Evolutionary conservation across 2,329 filamentous ascomycete species (phyloP).

Genomic region (Penicillium freii): DNA sequence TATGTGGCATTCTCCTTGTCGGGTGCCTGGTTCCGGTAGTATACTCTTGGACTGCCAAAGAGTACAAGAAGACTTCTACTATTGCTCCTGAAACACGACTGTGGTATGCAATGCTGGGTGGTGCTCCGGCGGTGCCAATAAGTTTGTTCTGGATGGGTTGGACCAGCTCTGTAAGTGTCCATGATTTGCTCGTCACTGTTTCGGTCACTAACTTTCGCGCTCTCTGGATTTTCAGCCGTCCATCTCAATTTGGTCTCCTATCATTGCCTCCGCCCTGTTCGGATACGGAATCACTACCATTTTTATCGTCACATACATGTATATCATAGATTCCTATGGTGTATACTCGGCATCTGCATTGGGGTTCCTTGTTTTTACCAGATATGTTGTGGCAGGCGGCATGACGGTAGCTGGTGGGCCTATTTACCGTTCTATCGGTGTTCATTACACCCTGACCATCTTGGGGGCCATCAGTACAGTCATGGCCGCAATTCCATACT

Average conservation of each 20-base stretch:
- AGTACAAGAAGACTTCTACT: background rate
- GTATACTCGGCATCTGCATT: constrained; percentile 51
- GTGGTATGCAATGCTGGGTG: constrained; percentile 52
- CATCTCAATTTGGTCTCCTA: constrained; percentile 52
- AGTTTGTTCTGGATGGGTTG: constrained; percentile 60
- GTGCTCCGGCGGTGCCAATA: constrained; percentile 51
- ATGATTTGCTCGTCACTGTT: background rate
- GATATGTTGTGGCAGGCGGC: constrained; percentile 41
- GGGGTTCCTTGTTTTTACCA: constrained; percentile 40
- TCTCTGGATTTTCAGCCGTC: constrained; percentile 3
- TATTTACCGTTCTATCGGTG: constrained; percentile 40
- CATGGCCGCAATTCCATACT: constrained; percentile 43
- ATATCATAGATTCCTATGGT: constrained; percentile 58
- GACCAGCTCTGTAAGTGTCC: constrained; percentile 37
- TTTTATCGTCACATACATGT: constrained; percentile 53
- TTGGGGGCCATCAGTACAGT: constrained; percentile 35
- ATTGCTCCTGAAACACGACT: constrained; percentile 49
- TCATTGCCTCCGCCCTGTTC: constrained; percentile 52
- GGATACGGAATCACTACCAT: constrained; percentile 51
- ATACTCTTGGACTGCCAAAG: constrained; percentile 41
- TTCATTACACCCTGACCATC: constrained; percentile 42
- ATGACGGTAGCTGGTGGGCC: constrained; percentile 33
- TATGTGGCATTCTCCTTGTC: constrained; percentile 36
- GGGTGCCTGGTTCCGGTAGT: constrained; percentile 45
- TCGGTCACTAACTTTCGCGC: background rate